Conservation (phyloP, 2,329 filamentous ascomycete genomes). For the Parascedosporium putredinis region DNA sequence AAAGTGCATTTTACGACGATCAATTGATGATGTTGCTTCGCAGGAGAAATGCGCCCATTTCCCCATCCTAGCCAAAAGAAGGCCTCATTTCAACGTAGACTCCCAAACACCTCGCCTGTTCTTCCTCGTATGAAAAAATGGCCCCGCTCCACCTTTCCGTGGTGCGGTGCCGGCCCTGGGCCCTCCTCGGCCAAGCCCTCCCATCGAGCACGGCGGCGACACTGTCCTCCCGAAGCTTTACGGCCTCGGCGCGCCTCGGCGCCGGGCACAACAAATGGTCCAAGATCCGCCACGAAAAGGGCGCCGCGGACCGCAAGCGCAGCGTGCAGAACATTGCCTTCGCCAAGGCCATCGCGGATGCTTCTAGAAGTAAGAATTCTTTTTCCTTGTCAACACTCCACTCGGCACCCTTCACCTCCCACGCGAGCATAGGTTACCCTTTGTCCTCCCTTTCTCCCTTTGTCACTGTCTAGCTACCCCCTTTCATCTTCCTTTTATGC, state of each 20-base stretch:
- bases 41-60: too few species aligned
- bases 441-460: background rate
- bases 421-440: background rate
- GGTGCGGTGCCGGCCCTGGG: background rate
- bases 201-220: too few species aligned
- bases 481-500: too few species aligned
- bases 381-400: background rate
- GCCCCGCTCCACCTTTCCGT: background rate
- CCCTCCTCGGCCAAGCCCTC: background rate
- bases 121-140: too few species aligned
- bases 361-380: slow-evolving; percentile 54
- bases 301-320: slow-evolving; percentile 71
- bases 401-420: background rate
- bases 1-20: too few species aligned
- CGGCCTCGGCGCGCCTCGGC: slow-evolving; percentile 30
- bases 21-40: too few species aligned
- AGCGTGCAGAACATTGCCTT: slow-evolving; percentile 59
- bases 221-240: background rate
- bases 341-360: slow-evolving; percentile 61
- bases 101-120: too few species aligned
- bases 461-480: too few species aligned
- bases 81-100: too few species aligned
- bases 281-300: slow-evolving; percentile 93
- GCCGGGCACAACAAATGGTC: slow-evolving; percentile 91
- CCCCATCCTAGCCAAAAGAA: too few species aligned